phyloP scores from a whole-genome alignment of 2,329 filamentous ascomycete genomes.

The Xylaria polymorpha region DNA sequence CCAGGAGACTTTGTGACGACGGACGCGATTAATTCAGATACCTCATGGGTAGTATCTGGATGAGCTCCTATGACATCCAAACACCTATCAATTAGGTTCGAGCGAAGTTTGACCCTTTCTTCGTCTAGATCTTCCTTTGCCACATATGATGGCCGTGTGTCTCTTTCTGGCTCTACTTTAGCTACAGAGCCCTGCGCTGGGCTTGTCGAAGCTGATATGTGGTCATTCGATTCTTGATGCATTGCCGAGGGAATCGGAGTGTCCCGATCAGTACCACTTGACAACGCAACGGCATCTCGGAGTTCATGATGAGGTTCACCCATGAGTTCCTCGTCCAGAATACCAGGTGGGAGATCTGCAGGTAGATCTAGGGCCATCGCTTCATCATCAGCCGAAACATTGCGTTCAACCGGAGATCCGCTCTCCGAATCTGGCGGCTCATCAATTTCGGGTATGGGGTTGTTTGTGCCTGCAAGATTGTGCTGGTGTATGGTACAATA shows the following conservation, averaged over 20 bases:
- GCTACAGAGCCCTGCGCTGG: slow-evolving; percentile 40
- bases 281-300: slow-evolving; percentile 35
- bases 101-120: slow-evolving; percentile 76
- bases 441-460: slow-evolving; percentile 75
- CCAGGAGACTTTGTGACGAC: slow-evolving; percentile 71
- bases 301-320: slow-evolving; percentile 42
- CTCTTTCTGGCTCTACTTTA: slow-evolving; percentile 39
- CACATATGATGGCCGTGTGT: slow-evolving; percentile 51
- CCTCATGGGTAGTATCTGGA: slow-evolving; percentile 87
- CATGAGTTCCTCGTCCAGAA: slow-evolving; percentile 46
- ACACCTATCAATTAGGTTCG: slow-evolving; percentile 86
- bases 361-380: slow-evolving; percentile 47
- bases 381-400: slow-evolving; percentile 41
- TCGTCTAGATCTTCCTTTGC: slow-evolving; percentile 84
- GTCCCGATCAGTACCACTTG: slow-evolving; percentile 39
- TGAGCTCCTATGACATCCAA: slow-evolving; percentile 91
- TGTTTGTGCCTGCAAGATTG: slow-evolving; percentile 68
- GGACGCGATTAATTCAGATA: slow-evolving; percentile 85
- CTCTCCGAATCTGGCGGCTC: slow-evolving; percentile 49
- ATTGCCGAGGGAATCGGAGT: slow-evolving; percentile 42
- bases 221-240: slow-evolving; percentile 44
- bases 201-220: slow-evolving; percentile 42
- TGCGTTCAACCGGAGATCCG: slow-evolving; percentile 42
- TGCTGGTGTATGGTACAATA: slow-evolving; percentile 77
- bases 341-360: slow-evolving; percentile 40